Percentiles rank a stretch among this genome's conserved stretches.
Conservation (phyloP, 345 rosid species). For the Erysimum cheiranthoides region DNA sequence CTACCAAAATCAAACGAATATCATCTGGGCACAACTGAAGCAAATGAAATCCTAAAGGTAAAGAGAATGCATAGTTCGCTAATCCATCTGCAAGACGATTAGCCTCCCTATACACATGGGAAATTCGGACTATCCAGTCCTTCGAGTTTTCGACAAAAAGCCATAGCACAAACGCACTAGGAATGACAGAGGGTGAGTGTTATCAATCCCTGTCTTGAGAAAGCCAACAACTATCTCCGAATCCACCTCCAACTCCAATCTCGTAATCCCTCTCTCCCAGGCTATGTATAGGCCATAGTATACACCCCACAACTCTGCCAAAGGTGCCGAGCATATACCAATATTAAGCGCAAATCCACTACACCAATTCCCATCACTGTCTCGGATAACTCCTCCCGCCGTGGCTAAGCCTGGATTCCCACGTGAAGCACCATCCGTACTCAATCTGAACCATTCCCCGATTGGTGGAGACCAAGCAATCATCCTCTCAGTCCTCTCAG, state of each 20-base stretch:
- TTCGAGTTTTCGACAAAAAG: neutral
- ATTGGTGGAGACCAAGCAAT: too few species aligned
- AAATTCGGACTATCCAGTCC: too few species aligned
- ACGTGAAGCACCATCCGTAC: neutral
- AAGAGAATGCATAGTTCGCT: too few species aligned
- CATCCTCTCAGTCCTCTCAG: too few species aligned
- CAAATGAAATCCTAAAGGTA: too few species aligned
- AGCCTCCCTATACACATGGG: too few species aligned
- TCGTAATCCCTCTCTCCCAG: neutral
- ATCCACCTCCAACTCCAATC: neutral
- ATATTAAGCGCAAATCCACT: neutral
- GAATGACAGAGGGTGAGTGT: neutral
- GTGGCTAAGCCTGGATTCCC: neutral
- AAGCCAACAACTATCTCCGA: neutral
- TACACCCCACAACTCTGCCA: neutral
- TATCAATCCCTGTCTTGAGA: neutral
- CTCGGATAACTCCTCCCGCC: neutral
- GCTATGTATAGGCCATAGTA: neutral
- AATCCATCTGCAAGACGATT: too few species aligned
- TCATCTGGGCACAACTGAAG: too few species aligned
- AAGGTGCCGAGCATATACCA: neutral
- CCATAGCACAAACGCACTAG: neutral
- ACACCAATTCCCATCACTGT: fast-evolving
- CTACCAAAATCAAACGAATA: too few species aligned
- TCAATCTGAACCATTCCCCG: neutral